Conservation (phyloP, 2,329 filamentous ascomycete genomes). For the Exophiala mesophila region DNA sequence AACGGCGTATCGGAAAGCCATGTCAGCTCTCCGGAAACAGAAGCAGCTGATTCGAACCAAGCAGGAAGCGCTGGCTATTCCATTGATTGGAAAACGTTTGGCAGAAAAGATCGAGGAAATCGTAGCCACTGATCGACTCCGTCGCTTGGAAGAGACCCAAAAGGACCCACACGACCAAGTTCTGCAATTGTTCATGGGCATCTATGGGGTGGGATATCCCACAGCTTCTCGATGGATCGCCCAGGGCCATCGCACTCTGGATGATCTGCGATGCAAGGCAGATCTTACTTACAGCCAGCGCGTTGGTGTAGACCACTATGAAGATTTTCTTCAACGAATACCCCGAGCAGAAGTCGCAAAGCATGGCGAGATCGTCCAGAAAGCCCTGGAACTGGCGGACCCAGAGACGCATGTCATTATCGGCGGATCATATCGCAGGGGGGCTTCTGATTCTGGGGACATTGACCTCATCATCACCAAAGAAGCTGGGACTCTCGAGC, state of each 20-base stretch:
- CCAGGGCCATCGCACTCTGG: constrained; percentile 67
- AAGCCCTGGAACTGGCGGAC: constrained; percentile 58
- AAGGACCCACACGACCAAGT: constrained; percentile 61
- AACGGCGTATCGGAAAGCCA: constrained; percentile 70
- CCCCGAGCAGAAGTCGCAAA: constrained; percentile 69
- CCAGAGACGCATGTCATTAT: constrained; percentile 63
- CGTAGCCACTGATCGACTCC: constrained; percentile 65
- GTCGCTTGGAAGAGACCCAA: constrained; percentile 65
- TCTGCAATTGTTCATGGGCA: constrained; percentile 65
- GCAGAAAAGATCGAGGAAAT: constrained; percentile 90
- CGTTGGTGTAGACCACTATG: constrained; percentile 72
- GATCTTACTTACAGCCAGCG: constrained; percentile 64
- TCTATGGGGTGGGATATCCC: constrained; percentile 71
- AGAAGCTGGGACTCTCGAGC: constrained; percentile 50
- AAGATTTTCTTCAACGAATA: constrained; percentile 74
- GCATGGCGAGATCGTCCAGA: constrained; percentile 61
- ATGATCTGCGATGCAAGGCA: constrained; percentile 61
- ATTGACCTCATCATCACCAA: constrained; percentile 82
- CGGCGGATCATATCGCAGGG: constrained; percentile 79
- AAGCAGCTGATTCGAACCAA: constrained; percentile 59
- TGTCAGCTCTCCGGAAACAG: constrained; percentile 67
- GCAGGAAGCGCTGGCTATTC: constrained; percentile 63
- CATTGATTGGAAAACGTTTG: constrained; percentile 65
- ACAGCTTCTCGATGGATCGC: constrained; percentile 73
- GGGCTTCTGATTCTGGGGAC: constrained; percentile 68